Evolutionary conservation across 208 protist genomes (phyloP).

Genomic region (Phytomonas francai): DNA sequence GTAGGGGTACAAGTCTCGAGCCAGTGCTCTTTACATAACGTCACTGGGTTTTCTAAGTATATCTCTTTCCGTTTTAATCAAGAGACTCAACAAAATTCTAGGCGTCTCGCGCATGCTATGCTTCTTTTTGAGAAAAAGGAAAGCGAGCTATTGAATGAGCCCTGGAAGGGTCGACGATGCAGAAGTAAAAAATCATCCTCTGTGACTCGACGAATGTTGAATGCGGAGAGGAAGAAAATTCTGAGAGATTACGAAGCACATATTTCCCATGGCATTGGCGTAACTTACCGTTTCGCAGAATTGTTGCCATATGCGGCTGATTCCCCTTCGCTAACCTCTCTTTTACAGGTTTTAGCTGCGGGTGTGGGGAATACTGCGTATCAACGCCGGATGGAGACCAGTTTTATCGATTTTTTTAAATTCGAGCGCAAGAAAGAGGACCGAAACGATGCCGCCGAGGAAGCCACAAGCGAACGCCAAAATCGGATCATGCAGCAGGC

Average conservation of each 20-base stretch:
- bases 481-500: constrained; percentile 84
- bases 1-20: constrained; percentile 20
- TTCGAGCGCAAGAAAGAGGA: constrained; percentile 30
- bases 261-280: constrained; percentile 46
- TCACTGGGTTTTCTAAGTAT: constrained; percentile 35
- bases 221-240: constrained; percentile 13
- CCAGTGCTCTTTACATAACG: constrained; percentile 45
- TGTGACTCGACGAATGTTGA: not conserved
- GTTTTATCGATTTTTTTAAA: constrained; percentile 44
- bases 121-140: constrained; percentile 12
- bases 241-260: constrained; percentile 39
- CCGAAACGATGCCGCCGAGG: constrained; percentile 56
- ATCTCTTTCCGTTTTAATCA: constrained; percentile 35
- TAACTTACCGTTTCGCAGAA: constrained; percentile 23
- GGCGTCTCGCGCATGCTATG: constrained; percentile 20
- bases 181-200: constrained; percentile 1
- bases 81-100: constrained; percentile 26
- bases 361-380: constrained; percentile 60
- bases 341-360: constrained; percentile 65
- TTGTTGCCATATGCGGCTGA: constrained; percentile 29
- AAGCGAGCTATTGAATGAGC: not conserved
- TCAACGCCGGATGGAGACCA: constrained; percentile 44
- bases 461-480: constrained; percentile 68
- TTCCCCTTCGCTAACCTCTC: constrained; percentile 46
- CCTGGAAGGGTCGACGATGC: not conserved